Percentiles rank a stretch among this genome's conserved stretches.
These are phyloP conservation scores for Stachybotrys chlorohalonatus DNA, from an alignment of 2,329 filamentous ascomycete genomes.

Conservation along the genomic window DNA sequence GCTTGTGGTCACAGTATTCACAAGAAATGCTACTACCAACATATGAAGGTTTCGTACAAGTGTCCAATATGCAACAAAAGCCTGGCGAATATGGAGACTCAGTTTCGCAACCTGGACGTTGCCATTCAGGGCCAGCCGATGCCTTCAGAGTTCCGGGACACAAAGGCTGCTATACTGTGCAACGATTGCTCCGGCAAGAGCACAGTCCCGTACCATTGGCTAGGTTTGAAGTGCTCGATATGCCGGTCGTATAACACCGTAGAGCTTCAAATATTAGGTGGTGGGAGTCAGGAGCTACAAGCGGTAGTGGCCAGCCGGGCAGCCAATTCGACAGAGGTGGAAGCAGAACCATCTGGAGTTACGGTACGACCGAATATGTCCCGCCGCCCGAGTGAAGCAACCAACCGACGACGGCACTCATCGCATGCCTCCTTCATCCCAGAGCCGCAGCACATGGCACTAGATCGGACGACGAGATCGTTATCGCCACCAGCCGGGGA, in stretches of 20 bases:
- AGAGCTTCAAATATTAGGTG: slow-evolving; percentile 51
- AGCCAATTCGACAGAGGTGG: slow-evolving; percentile 1
- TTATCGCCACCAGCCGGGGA: slow-evolving; percentile 28
- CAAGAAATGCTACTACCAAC: slow-evolving; percentile 75
- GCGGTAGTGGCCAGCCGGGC: slow-evolving; percentile 13
- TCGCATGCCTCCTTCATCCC: slow-evolving; percentile 18
- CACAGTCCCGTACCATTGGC: slow-evolving; percentile 84
- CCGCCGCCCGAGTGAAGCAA: neutral
- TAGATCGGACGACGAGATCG: slow-evolving; percentile 35
- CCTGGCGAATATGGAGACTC: slow-evolving; percentile 93
- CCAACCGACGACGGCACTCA: slow-evolving; percentile 28
- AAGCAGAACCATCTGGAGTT: slow-evolving; percentile 3
- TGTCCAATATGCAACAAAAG: slow-evolving; percentile 96
- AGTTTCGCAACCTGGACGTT: slow-evolving; percentile 84
- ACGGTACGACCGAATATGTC: neutral
- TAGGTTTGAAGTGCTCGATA: slow-evolving; percentile 79
- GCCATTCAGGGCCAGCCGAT: slow-evolving; percentile 86
- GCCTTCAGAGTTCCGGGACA: slow-evolving; percentile 73
- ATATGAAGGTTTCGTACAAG: slow-evolving; percentile 86
- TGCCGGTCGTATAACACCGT: slow-evolving; percentile 64
- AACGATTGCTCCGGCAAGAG: slow-evolving; percentile 91
- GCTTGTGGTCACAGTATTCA: slow-evolving; percentile 94
- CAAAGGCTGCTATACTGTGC: slow-evolving; percentile 76
- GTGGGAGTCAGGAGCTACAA: slow-evolving; percentile 17
- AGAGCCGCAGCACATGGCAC: slow-evolving; percentile 20